Evolutionary conservation across 495 filamentous ascomycete species (phyloP).

Genomic region (Bryoglossum gracile): DNA sequence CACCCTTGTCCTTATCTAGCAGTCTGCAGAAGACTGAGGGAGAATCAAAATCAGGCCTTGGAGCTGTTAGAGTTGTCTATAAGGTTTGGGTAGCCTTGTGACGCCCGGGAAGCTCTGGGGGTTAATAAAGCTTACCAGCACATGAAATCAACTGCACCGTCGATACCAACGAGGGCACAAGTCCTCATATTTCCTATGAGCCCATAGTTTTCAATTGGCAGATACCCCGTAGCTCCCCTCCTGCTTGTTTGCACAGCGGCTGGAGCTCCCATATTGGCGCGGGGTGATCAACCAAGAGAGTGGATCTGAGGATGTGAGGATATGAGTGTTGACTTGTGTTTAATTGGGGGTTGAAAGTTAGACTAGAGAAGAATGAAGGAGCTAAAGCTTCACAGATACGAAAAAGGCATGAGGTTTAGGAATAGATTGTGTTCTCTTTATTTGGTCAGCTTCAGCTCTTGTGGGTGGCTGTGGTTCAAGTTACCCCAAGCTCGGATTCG

Average conservation of each 20-base stretch:
- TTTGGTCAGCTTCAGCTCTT: too few relatives aligned
- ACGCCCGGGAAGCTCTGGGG: not conserved
- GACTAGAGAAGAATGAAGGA: too few relatives aligned
- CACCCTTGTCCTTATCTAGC: conserved; percentile 63
- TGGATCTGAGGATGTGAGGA: too few relatives aligned
- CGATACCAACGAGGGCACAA: conserved; percentile 64
- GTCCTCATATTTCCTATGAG: conserved; percentile 73
- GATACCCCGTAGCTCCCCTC: conserved; percentile 35
- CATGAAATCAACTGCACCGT: conserved; percentile 67
- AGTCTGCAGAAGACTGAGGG: conserved; percentile 60
- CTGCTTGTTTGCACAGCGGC: conserved; percentile 8
- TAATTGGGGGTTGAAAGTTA: too few relatives aligned
- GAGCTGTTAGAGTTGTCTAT: not conserved
- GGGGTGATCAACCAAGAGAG: not conserved
- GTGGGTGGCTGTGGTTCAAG: too few relatives aligned
- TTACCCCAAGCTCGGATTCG: too few relatives aligned
- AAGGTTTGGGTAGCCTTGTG: not conserved
- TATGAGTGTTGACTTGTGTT: too few relatives aligned
- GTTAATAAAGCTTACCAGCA: conserved; percentile 46
- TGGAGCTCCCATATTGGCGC: conserved; percentile 6
- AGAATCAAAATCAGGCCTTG: conserved; percentile 60
- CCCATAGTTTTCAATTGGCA: conserved; percentile 68
- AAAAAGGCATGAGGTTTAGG: too few relatives aligned
- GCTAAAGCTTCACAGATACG: too few relatives aligned
- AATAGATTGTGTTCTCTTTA: too few relatives aligned